A percentile compares a stretch with the other conserved stretches of the same genome.
phyloP scores from a whole-genome alignment of 208 protist genomes.

The Crithidia acanthocephali region DNA sequence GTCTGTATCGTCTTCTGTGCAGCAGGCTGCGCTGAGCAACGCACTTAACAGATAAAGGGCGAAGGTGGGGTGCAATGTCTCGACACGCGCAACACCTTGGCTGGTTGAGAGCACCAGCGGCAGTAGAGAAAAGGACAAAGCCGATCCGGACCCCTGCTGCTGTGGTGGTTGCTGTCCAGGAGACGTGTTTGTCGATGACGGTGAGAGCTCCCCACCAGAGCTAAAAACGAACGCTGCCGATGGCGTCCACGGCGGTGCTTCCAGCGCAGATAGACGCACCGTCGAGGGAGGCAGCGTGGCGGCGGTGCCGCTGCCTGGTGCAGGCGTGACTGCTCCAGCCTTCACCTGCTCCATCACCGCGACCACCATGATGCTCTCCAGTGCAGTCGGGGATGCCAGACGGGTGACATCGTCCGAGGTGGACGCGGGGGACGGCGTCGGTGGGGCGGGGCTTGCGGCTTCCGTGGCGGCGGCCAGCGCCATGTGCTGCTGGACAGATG shows the following conservation, averaged over 20 bases:
- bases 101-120: constrained; percentile 14
- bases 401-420: too few species aligned
- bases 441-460: background rate
- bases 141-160: too few species aligned
- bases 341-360: background rate
- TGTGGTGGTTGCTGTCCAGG: background rate
- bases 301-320: background rate
- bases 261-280: background rate
- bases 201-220: background rate
- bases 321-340: background rate
- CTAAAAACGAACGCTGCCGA: too few species aligned
- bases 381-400: background rate
- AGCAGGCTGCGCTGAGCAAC: constrained; percentile 10
- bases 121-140: background rate
- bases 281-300: background rate
- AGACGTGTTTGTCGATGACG: background rate
- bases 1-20: background rate
- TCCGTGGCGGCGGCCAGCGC: too few species aligned
- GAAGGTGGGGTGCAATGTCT: constrained; percentile 19
- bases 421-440: background rate
- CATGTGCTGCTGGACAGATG: background rate
- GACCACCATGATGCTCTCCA: background rate
- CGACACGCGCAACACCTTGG: constrained; percentile 22
- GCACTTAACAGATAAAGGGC: constrained; percentile 21
- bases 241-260: constrained; percentile 8